Evolutionary conservation across 768 basidiomycete species (phyloP).

Genomic region (Tubosaeta brunneosetosa): DNA sequence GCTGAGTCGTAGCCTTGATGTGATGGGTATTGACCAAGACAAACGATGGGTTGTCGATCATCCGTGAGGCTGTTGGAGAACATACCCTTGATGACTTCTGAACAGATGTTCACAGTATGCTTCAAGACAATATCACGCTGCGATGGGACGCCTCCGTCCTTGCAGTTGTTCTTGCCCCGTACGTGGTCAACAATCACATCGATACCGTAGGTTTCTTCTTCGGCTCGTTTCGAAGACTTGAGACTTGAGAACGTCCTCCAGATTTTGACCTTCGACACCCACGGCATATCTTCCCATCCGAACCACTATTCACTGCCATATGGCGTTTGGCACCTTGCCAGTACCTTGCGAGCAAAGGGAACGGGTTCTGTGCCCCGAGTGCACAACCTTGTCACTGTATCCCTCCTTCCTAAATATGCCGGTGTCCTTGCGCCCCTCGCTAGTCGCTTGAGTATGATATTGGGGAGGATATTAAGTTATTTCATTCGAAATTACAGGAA

Average conservation of each 20-base stretch:
- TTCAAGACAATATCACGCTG: constrained; percentile 71
- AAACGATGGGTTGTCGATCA: constrained; percentile 63
- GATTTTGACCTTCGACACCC: constrained; percentile 82
- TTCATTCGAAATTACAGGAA: constrained; percentile 1
- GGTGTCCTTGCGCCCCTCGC: constrained; percentile 49
- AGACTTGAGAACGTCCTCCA: constrained; percentile 27
- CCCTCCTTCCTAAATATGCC: constrained; percentile 56
- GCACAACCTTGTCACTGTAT: constrained; percentile 58
- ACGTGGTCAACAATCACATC: constrained; percentile 55
- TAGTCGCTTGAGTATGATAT: constrained; percentile 42
- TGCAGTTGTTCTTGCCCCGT: constrained; percentile 53
- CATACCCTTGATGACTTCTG: constrained; percentile 7
- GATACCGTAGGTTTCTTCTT: constrained; percentile 46
- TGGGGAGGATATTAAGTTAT: constrained; percentile 4
- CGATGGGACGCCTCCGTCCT: constrained; percentile 62
- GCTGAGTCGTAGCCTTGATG: constrained; percentile 55
- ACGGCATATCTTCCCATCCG: constrained; percentile 78
- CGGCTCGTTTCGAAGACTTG: neutral
- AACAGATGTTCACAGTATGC: constrained; percentile 38
- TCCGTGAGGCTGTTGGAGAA: constrained; percentile 47
- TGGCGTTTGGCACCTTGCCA: constrained; percentile 47
- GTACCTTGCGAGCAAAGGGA: constrained; percentile 25
- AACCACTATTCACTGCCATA: constrained; percentile 74
- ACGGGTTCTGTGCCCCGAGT: constrained; percentile 38
- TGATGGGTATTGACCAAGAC: constrained; percentile 56